Evolutionary conservation across 176 grass and related monocot species (phyloP), one percentile per base, ranked within the genome.

Genomic region (Triticum timopheevii): DNA sequence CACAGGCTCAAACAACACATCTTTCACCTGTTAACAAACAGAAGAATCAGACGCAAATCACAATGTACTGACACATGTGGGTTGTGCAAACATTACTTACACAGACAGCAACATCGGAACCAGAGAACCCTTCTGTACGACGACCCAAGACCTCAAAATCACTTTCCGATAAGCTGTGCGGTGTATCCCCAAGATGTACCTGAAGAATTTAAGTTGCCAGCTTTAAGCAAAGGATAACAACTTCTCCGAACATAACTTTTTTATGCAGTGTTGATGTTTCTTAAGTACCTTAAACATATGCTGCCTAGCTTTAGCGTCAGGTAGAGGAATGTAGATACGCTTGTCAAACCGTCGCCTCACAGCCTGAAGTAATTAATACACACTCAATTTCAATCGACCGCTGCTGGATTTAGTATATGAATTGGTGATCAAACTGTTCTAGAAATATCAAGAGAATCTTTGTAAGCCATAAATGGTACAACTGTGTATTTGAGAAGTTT

Each of bases 131-230:
- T 1, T 99, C 97, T 19, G 96, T 98, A 47, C 85, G 81, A 76
- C 87, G 76, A 74, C 86, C 96, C 81, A 98, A 92, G 82, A 69
- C 70, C 83, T 98, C 96, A 56, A 94, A 98, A 84, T 98, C 96
- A 61, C 88, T 94, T 87, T 98, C 96, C 61, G 81, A 92, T 81
- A 98, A 90, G 82, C 64, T 94, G 40, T 98, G 82, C 2, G 96
- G 96, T 45, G 96, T 98, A 91, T 98, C 96, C 49, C 96, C 96
- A 19, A 98, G 92, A 92, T 98, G 96, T 3, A 98, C 96, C 96
- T 98, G 76, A 36, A 85, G 22, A 78, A 81, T 86, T 36, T 61
- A 65, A 19, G 61, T 73, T 87, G n/a, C 35, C 36, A 64, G 66
- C 65, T 74, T 90, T 89, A 82, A n/a, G 63, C 47, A 94, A 83